Evolutionary conservation across 2,329 filamentous ascomycete species (phyloP).

Genomic region (Apiospora arundinis): DNA sequence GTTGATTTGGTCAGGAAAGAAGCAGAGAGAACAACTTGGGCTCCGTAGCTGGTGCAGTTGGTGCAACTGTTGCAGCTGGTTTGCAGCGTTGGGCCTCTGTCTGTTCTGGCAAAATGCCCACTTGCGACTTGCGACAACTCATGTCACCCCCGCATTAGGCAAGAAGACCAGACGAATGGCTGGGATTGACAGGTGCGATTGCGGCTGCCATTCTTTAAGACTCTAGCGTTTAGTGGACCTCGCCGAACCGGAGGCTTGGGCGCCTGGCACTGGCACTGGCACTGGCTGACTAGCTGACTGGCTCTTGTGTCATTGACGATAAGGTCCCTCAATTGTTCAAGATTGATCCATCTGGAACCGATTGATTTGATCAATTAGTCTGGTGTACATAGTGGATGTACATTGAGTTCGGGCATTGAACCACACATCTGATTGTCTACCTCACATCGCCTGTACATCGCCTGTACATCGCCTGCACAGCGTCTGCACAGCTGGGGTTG

Average conservation of each 20-base stretch:
- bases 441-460: too few species aligned
- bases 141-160: slow-evolving; percentile 13
- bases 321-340: too few species aligned
- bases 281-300: neutral
- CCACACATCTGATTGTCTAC: too few species aligned
- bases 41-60: neutral
- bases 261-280: neutral
- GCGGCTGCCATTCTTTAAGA: slow-evolving; percentile 3
- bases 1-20: neutral
- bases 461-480: neutral
- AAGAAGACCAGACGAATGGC: slow-evolving; percentile 9
- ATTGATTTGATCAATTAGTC: too few species aligned
- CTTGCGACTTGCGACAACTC: slow-evolving; percentile 13
- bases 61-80: neutral
- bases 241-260: slow-evolving; percentile 11
- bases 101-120: neutral
- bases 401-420: too few species aligned
- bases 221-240: slow-evolving; percentile 1
- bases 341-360: too few species aligned
- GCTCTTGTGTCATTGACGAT: neutral
- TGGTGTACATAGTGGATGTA: too few species aligned
- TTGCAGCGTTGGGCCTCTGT: neutral
- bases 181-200: slow-evolving; percentile 17
- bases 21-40: slow-evolving; percentile 6
- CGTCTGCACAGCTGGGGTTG: neutral